Conservation (phyloP, 805 yeast genomes). For the Candida maltosa region DNA sequence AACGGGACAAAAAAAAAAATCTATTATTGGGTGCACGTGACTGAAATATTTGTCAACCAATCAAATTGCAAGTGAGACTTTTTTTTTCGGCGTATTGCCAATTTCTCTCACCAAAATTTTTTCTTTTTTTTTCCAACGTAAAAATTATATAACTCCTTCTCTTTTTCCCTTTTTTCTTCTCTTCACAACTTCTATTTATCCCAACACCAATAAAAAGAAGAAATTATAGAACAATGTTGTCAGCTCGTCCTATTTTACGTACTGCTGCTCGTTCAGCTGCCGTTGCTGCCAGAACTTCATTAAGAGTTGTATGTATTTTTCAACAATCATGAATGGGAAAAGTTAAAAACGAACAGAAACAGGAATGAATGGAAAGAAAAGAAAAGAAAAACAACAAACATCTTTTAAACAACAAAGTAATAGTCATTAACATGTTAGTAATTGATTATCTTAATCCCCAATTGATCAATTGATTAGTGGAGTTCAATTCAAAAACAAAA, state of each 20-base stretch:
- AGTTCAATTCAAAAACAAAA: too few relatives aligned
- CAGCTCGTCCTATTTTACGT: conserved; percentile 82
- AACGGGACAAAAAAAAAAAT: too few relatives aligned
- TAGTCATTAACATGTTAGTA: too few relatives aligned
- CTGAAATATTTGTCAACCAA: not conserved
- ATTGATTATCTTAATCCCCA: too few relatives aligned
- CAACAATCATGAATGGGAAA: too few relatives aligned
- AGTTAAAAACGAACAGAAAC: not conserved
- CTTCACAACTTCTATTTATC: conserved; percentile 5
- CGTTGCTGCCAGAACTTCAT: conserved; percentile 31
- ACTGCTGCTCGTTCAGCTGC: conserved; percentile 78
- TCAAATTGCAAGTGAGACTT: not conserved
- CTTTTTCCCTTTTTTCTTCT: conserved; percentile 4
- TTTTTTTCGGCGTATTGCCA: not conserved
- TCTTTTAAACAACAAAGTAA: too few relatives aligned
- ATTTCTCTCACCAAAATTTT: not conserved
- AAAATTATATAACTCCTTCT: conserved; percentile 1
- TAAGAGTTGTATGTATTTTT: conserved; percentile 33
- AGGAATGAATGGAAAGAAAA: not conserved
- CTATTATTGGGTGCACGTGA: too few relatives aligned
- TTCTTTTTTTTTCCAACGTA: conserved; percentile 1
- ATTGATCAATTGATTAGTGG: too few relatives aligned
- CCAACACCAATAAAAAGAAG: conserved; percentile 1
- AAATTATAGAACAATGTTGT: conserved; percentile 52
- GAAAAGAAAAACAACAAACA: too few relatives aligned